phyloP scores from a whole-genome alignment of 2,329 filamentous ascomycete genomes.

The Cadophora malorum region DNA sequence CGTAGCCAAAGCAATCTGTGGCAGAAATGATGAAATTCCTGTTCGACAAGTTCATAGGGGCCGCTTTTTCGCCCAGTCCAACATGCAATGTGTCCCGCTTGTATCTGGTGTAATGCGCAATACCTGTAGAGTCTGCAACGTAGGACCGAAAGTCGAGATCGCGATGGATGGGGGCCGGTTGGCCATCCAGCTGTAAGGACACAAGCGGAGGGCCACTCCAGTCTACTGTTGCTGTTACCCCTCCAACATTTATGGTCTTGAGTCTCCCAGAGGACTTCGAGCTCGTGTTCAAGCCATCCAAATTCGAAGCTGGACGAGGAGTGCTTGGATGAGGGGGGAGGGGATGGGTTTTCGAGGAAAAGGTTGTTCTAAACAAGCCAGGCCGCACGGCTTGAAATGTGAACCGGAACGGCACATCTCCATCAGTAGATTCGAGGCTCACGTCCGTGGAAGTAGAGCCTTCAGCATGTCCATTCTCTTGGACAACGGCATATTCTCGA shows the following conservation, averaged over 20 bases:
- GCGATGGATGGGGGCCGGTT: conserved; percentile 60
- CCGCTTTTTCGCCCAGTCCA: conserved; percentile 74
- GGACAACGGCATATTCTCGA: conserved; percentile 29
- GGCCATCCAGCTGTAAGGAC: conserved; percentile 58
- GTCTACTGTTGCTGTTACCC: conserved; percentile 61
- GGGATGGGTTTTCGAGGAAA: conserved; percentile 65
- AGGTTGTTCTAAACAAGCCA: conserved; percentile 72
- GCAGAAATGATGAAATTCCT: conserved; percentile 70
- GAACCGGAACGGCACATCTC: conserved; percentile 57
- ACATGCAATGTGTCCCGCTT: conserved; percentile 69
- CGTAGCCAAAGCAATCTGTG: conserved; percentile 77
- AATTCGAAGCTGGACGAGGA: conserved; percentile 48
- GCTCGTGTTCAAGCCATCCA: conserved; percentile 29
- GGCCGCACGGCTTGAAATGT: conserved; percentile 66
- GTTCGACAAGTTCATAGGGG: conserved; percentile 74
- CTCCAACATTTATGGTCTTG: conserved; percentile 54
- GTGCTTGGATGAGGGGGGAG: conserved; percentile 70
- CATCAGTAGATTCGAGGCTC: conserved; percentile 35
- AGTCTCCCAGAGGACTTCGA: conserved; percentile 46
- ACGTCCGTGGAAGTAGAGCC: conserved; percentile 25
- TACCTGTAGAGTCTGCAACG: conserved; percentile 63
- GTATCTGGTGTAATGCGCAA: conserved; percentile 70
- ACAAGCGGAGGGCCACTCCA: conserved; percentile 66
- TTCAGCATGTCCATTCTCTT: conserved; percentile 27
- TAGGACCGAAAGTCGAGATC: conserved; percentile 73